A percentile compares a stretch with the other conserved stretches of the same genome.
Evolutionary conservation across 202 grass and related monocot species (phyloP).

Genomic region (Zizania palustris): DNA sequence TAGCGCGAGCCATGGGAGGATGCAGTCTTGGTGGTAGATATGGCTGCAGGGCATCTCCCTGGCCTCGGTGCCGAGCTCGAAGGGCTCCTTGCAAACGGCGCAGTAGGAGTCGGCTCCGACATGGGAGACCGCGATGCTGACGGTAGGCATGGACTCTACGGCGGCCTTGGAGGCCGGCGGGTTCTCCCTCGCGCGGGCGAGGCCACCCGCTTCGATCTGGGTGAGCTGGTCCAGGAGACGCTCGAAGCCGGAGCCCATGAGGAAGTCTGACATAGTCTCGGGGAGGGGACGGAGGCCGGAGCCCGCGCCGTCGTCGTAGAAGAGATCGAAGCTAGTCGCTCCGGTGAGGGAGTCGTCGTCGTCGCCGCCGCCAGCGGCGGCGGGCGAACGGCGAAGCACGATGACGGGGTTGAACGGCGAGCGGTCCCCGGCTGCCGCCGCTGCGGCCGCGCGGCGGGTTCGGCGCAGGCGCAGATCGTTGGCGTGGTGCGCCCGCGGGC

Average conservation of each 20-base stretch:
- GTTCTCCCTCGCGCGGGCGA: conserved; percentile 47
- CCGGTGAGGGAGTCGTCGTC: background rate
- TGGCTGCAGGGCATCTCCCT: conserved; percentile 65
- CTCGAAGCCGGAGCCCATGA: conserved; percentile 79
- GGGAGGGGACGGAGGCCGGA: conserved; percentile 77
- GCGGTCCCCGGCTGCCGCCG: conserved; percentile 4
- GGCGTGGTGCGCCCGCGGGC: conserved; percentile 42
- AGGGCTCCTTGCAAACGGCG: conserved; percentile 88
- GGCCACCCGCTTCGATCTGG: conserved; percentile 68
- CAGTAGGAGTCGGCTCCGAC: conserved; percentile 66
- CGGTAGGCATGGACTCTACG: conserved; percentile 81
- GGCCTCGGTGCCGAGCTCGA: conserved; percentile 66
- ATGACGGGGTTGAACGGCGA: conserved; percentile 86
- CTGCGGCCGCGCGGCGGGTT: conserved; percentile 15
- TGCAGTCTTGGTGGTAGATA: conserved; percentile 66
- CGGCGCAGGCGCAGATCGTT: conserved; percentile 46
- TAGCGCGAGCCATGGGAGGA: conserved; percentile 57
- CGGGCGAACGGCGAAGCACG: conserved; percentile 63
- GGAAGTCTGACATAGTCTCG: conserved; percentile 81
- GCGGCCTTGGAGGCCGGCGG: conserved; percentile 83
- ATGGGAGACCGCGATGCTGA: conserved; percentile 49
- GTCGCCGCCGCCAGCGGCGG: background rate
- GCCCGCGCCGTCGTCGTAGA: conserved; percentile 77
- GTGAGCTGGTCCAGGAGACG: conserved; percentile 71
- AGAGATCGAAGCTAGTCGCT: conserved; percentile 72